Evolutionary conservation across 257 asterid species (phyloP).

Genomic region (Plantago ovata): DNA sequence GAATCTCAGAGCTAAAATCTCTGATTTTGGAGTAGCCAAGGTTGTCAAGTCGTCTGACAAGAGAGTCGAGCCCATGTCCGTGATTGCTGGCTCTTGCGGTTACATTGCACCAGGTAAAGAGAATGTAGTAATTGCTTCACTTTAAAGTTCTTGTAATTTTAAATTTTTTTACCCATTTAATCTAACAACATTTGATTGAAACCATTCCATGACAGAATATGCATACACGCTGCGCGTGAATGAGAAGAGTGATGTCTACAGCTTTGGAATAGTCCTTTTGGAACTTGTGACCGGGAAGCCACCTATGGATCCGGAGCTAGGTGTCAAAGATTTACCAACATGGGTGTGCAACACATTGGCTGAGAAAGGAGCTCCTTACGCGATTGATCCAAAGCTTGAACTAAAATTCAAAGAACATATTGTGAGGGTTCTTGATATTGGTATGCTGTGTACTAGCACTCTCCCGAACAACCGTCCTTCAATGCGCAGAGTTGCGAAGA

Average conservation of each 20-base stretch:
- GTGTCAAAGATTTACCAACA: slow-evolving; percentile 48
- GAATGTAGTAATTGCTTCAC: too few species aligned
- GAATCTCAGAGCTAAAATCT: slow-evolving; percentile 62
- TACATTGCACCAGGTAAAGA: slow-evolving; percentile 87
- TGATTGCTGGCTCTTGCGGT: slow-evolving; percentile 78
- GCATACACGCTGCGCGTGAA: slow-evolving; percentile 73
- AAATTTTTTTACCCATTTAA: too few species aligned
- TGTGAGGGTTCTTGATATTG: slow-evolving; percentile 45
- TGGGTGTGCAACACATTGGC: slow-evolving; percentile 47
- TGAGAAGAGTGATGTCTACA: slow-evolving; percentile 78
- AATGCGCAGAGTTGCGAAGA: slow-evolving; percentile 62
- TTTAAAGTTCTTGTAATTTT: too few species aligned
- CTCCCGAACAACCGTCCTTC: slow-evolving; percentile 70
- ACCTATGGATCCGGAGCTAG: slow-evolving; percentile 40
- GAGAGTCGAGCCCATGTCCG: slow-evolving; percentile 62
- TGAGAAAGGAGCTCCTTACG: slow-evolving; percentile 36
- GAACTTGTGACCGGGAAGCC: slow-evolving; percentile 68
- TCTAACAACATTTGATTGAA: not conserved
- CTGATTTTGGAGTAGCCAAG: slow-evolving; percentile 89
- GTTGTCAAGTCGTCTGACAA: slow-evolving; percentile 29
- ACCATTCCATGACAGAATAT: slow-evolving; percentile 42
- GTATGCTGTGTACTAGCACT: slow-evolving; percentile 48
- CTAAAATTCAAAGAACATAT: slow-evolving; percentile 35
- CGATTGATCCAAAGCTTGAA: slow-evolving; percentile 48
- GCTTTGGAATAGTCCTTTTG: slow-evolving; percentile 67